These are phyloP conservation scores for Fusarium circinatum DNA, from an alignment of 2,329 filamentous ascomycete genomes.

Conservation along the genomic window DNA sequence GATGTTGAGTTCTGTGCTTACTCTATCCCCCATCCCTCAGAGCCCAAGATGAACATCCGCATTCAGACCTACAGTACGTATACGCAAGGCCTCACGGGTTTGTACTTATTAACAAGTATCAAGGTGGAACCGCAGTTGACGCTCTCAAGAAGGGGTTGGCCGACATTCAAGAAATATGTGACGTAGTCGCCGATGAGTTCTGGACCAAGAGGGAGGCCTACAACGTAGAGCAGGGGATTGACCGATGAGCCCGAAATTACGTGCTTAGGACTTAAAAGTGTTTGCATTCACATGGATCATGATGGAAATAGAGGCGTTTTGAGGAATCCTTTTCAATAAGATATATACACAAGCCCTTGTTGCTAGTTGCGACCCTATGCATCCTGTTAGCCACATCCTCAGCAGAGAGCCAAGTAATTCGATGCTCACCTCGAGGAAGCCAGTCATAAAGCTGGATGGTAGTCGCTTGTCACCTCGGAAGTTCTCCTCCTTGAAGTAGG, in stretches of 20 bases:
- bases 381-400: constrained; percentile 30
- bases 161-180: constrained; percentile 91
- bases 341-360: constrained; percentile 50
- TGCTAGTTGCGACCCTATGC: constrained; percentile 66
- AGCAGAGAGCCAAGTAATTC: not conserved
- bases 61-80: constrained; percentile 94
- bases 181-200: constrained; percentile 94
- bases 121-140: constrained; percentile 83
- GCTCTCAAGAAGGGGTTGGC: constrained; percentile 90
- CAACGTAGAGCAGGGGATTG: constrained; percentile 49
- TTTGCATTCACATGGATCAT: constrained; percentile 41
- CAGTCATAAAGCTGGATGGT: constrained; percentile 90
- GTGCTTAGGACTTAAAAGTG: constrained; percentile 11
- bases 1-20: constrained; percentile 99
- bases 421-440: constrained; percentile 87
- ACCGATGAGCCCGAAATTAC: constrained; percentile 39
- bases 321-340: constrained; percentile 46
- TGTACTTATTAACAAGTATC: constrained; percentile 16
- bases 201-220: constrained; percentile 61
- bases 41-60: constrained; percentile 94
- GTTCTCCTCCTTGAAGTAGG: constrained; percentile 91
- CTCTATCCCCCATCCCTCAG: constrained; percentile 95
- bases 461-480: constrained; percentile 80
- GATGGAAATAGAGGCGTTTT: constrained; percentile 48
- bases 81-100: not conserved